These are phyloP conservation scores for Penicillium sp. DNA, from an alignment of 2,329 filamentous ascomycete species.

Conservation along the genomic window DNA sequence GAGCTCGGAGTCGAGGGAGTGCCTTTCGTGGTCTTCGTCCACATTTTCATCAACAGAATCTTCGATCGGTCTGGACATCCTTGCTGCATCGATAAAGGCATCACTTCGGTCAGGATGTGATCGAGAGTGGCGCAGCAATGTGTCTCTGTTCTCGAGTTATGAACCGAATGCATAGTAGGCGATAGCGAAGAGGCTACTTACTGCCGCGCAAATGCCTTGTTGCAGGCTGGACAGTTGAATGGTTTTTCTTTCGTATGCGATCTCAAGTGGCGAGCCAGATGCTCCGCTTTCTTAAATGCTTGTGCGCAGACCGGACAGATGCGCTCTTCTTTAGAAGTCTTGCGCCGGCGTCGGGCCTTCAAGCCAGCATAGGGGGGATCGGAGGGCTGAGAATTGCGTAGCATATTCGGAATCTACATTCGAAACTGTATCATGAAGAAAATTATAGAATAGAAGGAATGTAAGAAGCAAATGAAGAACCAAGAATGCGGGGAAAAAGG, in stretches of 20 bases:
- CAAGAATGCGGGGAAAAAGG: neutral
- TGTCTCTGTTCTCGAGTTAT: conserved; percentile 5
- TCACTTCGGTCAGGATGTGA: conserved; percentile 7
- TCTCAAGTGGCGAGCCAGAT: conserved; percentile 33
- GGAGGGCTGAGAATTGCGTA: neutral
- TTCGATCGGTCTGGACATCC: neutral
- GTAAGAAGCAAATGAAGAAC: neutral
- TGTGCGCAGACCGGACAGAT: conserved; percentile 15
- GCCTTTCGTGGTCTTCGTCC: neutral
- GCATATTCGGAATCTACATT: neutral
- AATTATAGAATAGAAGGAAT: neutral
- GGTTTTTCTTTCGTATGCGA: conserved; percentile 38
- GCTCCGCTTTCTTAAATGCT: conserved; percentile 32
- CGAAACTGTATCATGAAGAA: neutral
- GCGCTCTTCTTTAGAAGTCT: conserved; percentile 15
- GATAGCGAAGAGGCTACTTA: conserved; percentile 12
- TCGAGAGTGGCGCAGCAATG: conserved; percentile 14
- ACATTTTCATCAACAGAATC: neutral
- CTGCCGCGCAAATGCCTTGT: conserved; percentile 29
- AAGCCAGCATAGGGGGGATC: neutral
- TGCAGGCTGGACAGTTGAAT: conserved; percentile 27
- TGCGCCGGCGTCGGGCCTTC: conserved; percentile 11
- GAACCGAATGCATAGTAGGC: neutral
- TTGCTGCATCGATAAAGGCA: neutral
- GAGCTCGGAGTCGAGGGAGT: neutral